Base-by-base conservation (phyloP, 2,329 filamentous ascomycete genomes). In the Huntiella abstrusa region DNA sequence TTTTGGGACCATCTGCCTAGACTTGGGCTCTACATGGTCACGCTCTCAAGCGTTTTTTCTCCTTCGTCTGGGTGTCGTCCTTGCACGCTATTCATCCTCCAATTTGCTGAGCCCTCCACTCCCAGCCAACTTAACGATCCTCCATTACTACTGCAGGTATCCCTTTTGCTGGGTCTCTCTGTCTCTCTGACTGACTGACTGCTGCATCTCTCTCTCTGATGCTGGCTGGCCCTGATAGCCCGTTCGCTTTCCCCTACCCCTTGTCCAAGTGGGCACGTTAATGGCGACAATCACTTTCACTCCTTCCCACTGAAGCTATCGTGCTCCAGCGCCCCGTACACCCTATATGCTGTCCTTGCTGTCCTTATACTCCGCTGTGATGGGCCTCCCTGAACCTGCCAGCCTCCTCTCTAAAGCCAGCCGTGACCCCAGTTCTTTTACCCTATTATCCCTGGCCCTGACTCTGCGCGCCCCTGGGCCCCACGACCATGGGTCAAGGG, bases 371-470 rank as follows among this genome's bases (percentile, higher is more conserved):
- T 13, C 5, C 12, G 19, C 13, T 22, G 48, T 43, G 39, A 43
- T 49, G 48, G 48, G 48, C 38, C 47, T 49, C 47, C 43, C 48
- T 49, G 41, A 46, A 28, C 22, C 22, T 28, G 43, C 48, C 48
- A 49, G 46, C 48, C 48, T 46, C 43, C 46, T 39, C 45, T 41
- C 45, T 6, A 33, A 17, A 33, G 19, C 40, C 33, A 15, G 6
- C 22, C 22, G 15, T 42, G 41, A 22, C 28, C 34, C 22, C 41
- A 33, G 13, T 33, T 33, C 12, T 15, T 12, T 41, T 45, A 17
- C 34, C 16, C 13, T 22, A 13, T 32, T 17, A 41, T 42, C 43
- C 43, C 43, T 45, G 43, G 43, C 22, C 43, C 33, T 48, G 35
- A 12, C 44, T 38, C 44, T 43, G 33, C 33, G 41, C 36, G 41